phyloP scores from a whole-genome alignment of 2,329 filamentous ascomycete genomes.

The Onygenales sp. region DNA sequence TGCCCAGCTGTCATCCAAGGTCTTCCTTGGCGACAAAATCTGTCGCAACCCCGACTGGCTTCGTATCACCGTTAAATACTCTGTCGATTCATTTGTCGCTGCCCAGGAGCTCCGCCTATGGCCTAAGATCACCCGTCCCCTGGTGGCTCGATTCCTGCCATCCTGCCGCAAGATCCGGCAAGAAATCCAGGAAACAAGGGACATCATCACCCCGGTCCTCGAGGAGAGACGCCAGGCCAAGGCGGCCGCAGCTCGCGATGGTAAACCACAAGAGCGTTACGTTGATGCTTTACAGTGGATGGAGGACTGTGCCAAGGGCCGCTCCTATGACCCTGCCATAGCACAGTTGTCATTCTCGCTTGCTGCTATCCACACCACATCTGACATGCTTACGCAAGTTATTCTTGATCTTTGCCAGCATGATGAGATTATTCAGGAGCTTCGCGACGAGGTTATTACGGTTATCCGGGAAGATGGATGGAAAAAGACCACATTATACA shows the following conservation, averaged over 20 bases:
- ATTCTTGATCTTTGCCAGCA: conserved; percentile 13
- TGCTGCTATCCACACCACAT: conserved; percentile 16
- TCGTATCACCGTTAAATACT: conserved; percentile 10
- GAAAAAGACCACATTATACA: conserved; percentile 28
- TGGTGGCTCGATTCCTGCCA: conserved; percentile 10
- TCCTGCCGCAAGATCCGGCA: conserved; percentile 6
- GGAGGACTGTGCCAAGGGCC: conserved; percentile 16
- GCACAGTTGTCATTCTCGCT: conserved; percentile 15
- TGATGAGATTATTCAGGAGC: conserved; percentile 5
- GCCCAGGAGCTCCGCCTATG: conserved; percentile 11
- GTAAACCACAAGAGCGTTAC: conserved; percentile 5
- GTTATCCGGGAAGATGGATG: conserved; percentile 17
- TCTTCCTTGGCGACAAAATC: conserved; percentile 11
- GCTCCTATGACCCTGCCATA: conserved; percentile 12
- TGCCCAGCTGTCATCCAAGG: conserved; percentile 10
- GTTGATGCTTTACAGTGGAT: conserved; percentile 18
- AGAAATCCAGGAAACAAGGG: conserved; percentile 7
- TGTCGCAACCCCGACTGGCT: conserved; percentile 14
- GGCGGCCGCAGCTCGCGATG: conserved; percentile 4
- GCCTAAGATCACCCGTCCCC: conserved; percentile 2
- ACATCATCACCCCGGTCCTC: conserved; percentile 13
- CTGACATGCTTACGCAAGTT: conserved; percentile 16
- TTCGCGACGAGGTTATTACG: conserved; percentile 15
- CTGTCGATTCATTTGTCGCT: conserved; percentile 9
- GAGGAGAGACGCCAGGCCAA: conserved; percentile 6